These are phyloP conservation scores for Globisporangium cystogenes DNA, from an alignment of 352 stramenopile species.

Conservation along the genomic window DNA sequence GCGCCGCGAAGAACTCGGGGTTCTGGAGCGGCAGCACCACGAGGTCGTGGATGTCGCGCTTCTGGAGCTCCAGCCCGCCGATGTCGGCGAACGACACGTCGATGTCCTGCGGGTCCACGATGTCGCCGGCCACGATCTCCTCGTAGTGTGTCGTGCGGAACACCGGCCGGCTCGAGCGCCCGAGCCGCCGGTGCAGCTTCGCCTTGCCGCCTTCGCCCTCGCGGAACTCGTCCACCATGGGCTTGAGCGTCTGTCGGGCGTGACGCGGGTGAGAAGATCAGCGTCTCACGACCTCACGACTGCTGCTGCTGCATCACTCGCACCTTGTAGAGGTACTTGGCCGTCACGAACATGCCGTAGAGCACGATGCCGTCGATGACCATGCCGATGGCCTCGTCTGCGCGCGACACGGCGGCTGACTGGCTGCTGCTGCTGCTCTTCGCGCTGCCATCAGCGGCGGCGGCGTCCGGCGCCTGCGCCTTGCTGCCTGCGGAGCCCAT, in stretches of 20 bases:
- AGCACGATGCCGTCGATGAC: conserved; percentile 76
- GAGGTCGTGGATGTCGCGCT: conserved; percentile 95
- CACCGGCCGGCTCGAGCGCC: conserved; percentile 48
- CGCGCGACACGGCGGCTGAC: conserved; percentile 15
- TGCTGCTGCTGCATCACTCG: too few species aligned
- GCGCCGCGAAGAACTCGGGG: conserved; percentile 89
- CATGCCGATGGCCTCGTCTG: conserved; percentile 64
- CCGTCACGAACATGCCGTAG: conserved; percentile 76
- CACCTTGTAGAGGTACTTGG: conserved; percentile 84
- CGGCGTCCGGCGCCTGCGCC: conserved; percentile 15
- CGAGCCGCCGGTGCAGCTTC: conserved; percentile 70
- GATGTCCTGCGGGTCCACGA: conserved; percentile 93
- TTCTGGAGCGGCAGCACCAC: conserved; percentile 91
- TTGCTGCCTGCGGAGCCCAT: conserved; percentile 69
- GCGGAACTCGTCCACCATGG: conserved; percentile 79
- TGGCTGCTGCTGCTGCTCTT: conserved; percentile 20
- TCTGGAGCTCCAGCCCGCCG: conserved; percentile 94
- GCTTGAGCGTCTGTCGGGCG: conserved; percentile 50
- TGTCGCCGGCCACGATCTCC: conserved; percentile 90
- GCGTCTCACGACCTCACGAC: not conserved
- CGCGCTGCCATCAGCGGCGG: not conserved
- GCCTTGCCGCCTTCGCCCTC: conserved; percentile 52
- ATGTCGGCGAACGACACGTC: conserved; percentile 93
- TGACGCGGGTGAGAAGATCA: not conserved
- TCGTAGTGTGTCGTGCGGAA: conserved; percentile 87